phyloP scores from a whole-genome alignment of 805 yeast species.

The Spathaspora sp. region DNA sequence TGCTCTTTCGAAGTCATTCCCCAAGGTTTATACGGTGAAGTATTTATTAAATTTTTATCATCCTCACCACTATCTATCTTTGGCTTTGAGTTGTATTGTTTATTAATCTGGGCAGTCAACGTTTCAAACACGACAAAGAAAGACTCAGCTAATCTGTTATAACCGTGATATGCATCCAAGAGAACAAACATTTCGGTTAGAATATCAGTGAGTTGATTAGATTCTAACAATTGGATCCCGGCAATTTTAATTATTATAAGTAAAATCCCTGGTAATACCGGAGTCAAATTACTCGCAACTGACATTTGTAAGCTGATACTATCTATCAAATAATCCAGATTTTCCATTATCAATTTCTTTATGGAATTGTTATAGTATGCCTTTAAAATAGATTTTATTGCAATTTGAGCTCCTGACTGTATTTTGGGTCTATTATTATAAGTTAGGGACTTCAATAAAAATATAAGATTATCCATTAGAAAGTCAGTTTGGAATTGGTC shows the following conservation, averaged over 20 bases:
- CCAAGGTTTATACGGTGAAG: conserved; percentile 49
- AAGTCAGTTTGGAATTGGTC: conserved; percentile 44
- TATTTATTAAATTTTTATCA: conserved; percentile 8
- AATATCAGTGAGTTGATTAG: conserved; percentile 64
- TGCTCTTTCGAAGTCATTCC: conserved; percentile 48
- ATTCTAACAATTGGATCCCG: conserved; percentile 57
- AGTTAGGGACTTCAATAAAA: conserved; percentile 71
- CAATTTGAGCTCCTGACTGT: conserved; percentile 52
- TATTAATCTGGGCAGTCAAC: conserved; percentile 41
- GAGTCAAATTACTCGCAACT: conserved; percentile 62
- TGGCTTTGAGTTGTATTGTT: conserved; percentile 6
- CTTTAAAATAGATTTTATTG: conserved; percentile 43
- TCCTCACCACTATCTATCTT: conserved; percentile 2
- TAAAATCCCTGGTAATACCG: conserved; percentile 68
- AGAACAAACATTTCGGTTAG: conserved; percentile 70
- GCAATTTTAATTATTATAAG: conserved; percentile 67
- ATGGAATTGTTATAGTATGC: conserved; percentile 56
- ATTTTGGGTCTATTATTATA: conserved; percentile 41
- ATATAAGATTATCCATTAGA: conserved; percentile 67
- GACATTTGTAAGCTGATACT: conserved; percentile 68
- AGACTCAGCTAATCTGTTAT: conserved; percentile 65
- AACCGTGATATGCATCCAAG: conserved; percentile 83
- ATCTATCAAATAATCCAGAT: conserved; percentile 80
- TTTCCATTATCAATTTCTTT: conserved; percentile 52
- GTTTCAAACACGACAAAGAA: conserved; percentile 70